phyloP scores from a whole-genome alignment of 108 stramenopile genomes.

The Cyclotella kingstonii region DNA sequence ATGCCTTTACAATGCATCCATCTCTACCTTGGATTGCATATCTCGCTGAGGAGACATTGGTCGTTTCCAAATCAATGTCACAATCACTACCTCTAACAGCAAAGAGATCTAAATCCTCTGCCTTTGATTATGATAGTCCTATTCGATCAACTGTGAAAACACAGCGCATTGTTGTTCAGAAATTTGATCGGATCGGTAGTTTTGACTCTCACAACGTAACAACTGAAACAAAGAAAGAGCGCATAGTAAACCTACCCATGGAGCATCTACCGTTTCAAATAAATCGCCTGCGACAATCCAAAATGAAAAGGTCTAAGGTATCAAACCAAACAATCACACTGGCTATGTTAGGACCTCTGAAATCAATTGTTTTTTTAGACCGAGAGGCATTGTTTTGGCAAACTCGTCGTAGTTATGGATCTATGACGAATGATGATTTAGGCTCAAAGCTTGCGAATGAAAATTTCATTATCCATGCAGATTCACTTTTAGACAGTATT shows the following conservation, averaged over 20 bases:
- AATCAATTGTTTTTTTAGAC: constrained; percentile 23
- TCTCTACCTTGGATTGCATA: constrained; percentile 35
- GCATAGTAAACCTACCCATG: constrained; percentile 7
- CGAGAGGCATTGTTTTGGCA: constrained; percentile 27
- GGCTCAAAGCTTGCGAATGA: neutral
- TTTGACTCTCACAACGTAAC: neutral
- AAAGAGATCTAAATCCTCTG: neutral
- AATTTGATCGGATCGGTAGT: constrained; percentile 2
- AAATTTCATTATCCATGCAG: constrained; percentile 4
- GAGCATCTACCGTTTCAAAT: constrained; percentile 11
- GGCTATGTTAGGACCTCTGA: constrained; percentile 14
- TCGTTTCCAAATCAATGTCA: neutral
- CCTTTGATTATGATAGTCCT: neutral
- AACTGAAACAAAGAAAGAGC: constrained; percentile 4
- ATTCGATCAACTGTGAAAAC: neutral
- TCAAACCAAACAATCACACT: constrained; percentile 15
- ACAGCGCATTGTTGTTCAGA: constrained; percentile 24
- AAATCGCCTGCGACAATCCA: constrained; percentile 18
- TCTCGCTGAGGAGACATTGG: constrained; percentile 22
- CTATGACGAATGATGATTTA: neutral
- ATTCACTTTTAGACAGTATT: neutral
- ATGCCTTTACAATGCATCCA: constrained; percentile 30
- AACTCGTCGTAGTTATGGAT: constrained; percentile 6
- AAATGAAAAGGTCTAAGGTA: constrained; percentile 14
- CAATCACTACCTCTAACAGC: neutral